Base-by-base conservation (phyloP, 208 protist genomes). In the Leptomonas pyrrhocoris region DNA sequence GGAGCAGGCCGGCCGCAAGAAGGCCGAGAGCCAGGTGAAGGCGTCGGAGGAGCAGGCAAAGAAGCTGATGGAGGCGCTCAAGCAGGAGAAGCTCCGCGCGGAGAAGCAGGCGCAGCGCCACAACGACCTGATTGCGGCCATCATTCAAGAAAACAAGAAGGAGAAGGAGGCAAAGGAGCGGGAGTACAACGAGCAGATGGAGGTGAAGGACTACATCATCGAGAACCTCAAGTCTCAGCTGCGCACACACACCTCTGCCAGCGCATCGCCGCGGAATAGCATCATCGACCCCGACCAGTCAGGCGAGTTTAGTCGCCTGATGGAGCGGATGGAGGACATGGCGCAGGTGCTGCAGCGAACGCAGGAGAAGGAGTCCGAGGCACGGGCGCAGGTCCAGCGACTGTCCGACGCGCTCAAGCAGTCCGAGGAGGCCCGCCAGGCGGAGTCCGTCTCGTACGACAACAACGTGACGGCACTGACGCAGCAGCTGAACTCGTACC, bases 101-200 rank as follows among this genome's bases (percentile, higher is more conserved):
- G 83, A 91, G 45, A 90, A 92, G 71, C 73, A 66, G 30, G 83
- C 73, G 34, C 74, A 89, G 34, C 86, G 82, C 13, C 85, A 92
- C 59, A 90, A 89, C 56, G 86, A 92, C 50, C 80, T 92, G n/a
- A 88, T 94, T 67, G 84, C 86, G 18, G 89, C 89, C 50, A 92
- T 94, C 42, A 80, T 90, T 15, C 86, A 92, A 40, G 89, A 92
- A 55, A 92, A 94, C 68, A 91, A 92, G 62, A 92, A 89, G 58
- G 86, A 94, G 74, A 92, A 86, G 78, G 86, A 94, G 67, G 86
- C 86, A 21, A 92, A 89, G 79, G 89, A 94, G 73, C 86, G 89
- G 23, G 89, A 92, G 82, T 85, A 86, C 72, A 85, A 89, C 15
- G 89, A 94, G 73, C 73, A 90, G 55, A 73, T 92, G 13, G 84